Conservation (phyloP, 768 basidiomycete species). For the Tulasnella calospora region DNA sequence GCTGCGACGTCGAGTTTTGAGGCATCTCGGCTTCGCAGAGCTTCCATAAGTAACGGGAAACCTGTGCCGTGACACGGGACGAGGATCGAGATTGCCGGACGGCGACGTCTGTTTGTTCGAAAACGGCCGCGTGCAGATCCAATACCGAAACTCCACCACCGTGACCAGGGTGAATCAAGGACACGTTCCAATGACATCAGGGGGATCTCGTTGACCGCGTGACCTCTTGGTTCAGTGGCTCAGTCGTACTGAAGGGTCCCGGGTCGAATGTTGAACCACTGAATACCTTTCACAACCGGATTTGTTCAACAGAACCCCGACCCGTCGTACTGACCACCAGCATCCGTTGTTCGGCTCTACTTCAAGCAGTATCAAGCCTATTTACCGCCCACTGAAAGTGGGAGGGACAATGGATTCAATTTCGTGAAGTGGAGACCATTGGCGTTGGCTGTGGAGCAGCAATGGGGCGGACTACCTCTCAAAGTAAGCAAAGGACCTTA, state of each 20-base stretch:
- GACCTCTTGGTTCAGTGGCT: neutral
- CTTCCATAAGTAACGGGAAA: too few relatives aligned
- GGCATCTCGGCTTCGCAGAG: neutral
- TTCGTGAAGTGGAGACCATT: neutral
- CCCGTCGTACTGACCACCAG: neutral
- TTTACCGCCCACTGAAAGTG: too few relatives aligned
- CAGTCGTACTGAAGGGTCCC: neutral
- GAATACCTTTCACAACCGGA: neutral
- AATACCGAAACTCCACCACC: neutral
- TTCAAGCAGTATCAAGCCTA: neutral
- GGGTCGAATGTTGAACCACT: neutral
- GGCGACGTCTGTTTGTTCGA: neutral
- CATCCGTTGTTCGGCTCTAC: neutral
- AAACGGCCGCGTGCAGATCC: neutral
- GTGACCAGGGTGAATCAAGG: neutral
- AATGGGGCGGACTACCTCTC: neutral
- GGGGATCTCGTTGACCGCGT: neutral
- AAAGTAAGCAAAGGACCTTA: neutral
- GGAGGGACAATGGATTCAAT: neutral
- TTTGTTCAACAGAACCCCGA: neutral
- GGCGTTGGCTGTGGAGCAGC: neutral
- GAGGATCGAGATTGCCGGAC: neutral
- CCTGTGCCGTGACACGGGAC: neutral
- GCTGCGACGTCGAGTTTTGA: neutral
- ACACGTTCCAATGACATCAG: neutral